Percentiles rank a stretch among this genome's conserved stretches.
Evolutionary conservation across 306 rosid genomes (phyloP).

Genomic region (Lagenaria siceraria): DNA sequence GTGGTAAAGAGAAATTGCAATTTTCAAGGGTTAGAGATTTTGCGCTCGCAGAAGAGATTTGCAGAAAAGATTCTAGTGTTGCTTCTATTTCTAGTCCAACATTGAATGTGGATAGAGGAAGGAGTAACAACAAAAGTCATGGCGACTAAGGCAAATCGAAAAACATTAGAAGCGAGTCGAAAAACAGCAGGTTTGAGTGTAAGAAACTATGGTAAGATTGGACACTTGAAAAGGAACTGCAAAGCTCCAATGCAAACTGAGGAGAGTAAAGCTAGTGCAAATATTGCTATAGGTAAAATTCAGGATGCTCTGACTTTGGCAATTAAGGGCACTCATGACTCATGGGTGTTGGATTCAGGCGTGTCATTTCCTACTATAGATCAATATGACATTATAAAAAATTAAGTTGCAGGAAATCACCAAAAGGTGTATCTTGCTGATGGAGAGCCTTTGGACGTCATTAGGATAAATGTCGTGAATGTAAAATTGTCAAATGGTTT

Average conservation of each 20-base stretch:
- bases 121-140: neutral
- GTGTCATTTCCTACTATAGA: too few species aligned
- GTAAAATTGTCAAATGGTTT: neutral
- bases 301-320: too few species aligned
- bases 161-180: neutral
- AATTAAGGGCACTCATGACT: too few species aligned
- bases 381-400: too few species aligned
- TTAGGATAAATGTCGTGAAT: neutral
- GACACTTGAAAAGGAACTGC: neutral
- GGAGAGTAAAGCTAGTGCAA: too few species aligned
- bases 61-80: neutral
- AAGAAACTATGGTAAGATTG: neutral
- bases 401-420: neutral
- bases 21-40: too few species aligned
- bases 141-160: too few species aligned
- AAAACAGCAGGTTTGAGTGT: neutral
- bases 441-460: neutral
- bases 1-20: too few species aligned
- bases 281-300: too few species aligned
- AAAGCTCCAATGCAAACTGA: too few species aligned
- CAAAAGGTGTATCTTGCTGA: neutral
- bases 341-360: too few species aligned
- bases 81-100: neutral
- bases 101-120: neutral
- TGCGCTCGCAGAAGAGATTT: neutral